Evolutionary conservation across 495 filamentous ascomycete species (phyloP), one percentile per base, ranked within the genome.

Genomic region (Penicillium cosmopolitanum): DNA sequence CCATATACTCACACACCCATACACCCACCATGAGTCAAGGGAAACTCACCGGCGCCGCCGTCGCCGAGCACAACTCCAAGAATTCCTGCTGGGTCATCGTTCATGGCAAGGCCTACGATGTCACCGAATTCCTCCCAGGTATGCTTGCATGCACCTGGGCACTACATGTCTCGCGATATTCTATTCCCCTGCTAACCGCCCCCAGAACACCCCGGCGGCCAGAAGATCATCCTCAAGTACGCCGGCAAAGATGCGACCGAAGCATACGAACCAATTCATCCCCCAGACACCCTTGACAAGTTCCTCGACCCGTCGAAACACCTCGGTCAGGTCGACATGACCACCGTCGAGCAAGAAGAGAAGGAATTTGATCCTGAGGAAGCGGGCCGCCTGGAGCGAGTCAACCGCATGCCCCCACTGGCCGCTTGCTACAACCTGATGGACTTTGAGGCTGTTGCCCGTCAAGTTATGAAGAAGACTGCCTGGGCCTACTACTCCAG

Each of bases 401-500:
- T 96, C 53, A 75, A 81, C 61, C 74, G 80, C 25, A 97, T 92
- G 89, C 94, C 94, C 2, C 77, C 85, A 50, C 80, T 98, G 57
- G 87, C 89, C 58, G 89, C 96, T 69, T 97, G 93, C 80, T 97
- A 93, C 75, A 98, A 98, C 65, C 75, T 98, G 62, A 83, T 93
- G 79, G 94, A 98, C 74, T 97, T 98, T 69, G 94, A 98, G 80
- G 85, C 90, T 5, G 93, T 97, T 19, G 94, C 94, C 2, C 85
- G 86, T 63, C 77, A 82, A 16, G 86, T 94, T 35, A 96, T 97
- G 94, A 96, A 96, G 82, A 94, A 89, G 74, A 89, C 87, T 0
- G 92, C 93, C 2, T 98, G 94, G 94, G 94, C 88, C 12, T 98
- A 98, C 74, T 98, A 98, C 72, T 96, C 91, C 9, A 94, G 89